Evolutionary conservation across 495 filamentous ascomycete genomes (phyloP).

Genomic region (Oidiodendron maius): DNA sequence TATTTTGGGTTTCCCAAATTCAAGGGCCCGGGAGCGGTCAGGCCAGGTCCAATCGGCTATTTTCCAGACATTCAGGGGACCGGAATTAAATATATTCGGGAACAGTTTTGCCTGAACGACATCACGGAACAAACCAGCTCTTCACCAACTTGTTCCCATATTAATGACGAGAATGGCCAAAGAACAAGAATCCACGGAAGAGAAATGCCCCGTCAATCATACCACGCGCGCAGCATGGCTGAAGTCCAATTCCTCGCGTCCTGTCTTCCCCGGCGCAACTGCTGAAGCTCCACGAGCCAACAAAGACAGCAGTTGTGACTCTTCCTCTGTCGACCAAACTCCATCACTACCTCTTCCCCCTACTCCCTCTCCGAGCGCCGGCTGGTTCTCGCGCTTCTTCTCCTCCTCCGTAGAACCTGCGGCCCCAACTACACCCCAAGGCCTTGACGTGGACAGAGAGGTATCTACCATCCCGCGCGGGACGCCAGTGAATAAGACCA

Average conservation of each 20-base stretch:
- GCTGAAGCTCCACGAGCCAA: constrained; percentile 24
- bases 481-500: constrained; percentile 30
- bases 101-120: not conserved
- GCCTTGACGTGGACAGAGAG: constrained; percentile 58
- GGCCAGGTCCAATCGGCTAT: constrained; percentile 16
- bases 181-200: constrained; percentile 22
- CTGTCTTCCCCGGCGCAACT: constrained; percentile 13
- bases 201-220: constrained; percentile 80
- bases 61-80: not conserved
- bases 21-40: constrained; percentile 25
- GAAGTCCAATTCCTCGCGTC: constrained; percentile 20
- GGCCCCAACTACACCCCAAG: not conserved
- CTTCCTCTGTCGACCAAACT: constrained; percentile 15
- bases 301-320: constrained; percentile 22
- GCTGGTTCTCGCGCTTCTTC: constrained; percentile 22
- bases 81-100: not conserved
- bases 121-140: not conserved
- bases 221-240: constrained; percentile 83
- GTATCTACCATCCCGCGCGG: constrained; percentile 75
- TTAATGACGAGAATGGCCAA: constrained; percentile 22
- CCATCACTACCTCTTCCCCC: too few relatives aligned
- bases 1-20: too few relatives aligned
- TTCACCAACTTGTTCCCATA: too few relatives aligned
- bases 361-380: not conserved
- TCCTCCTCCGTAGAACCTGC: constrained; percentile 2